These are phyloP conservation scores for Lycium barbarum DNA, from an alignment of 257 asterid species.

Conservation along the genomic window DNA sequence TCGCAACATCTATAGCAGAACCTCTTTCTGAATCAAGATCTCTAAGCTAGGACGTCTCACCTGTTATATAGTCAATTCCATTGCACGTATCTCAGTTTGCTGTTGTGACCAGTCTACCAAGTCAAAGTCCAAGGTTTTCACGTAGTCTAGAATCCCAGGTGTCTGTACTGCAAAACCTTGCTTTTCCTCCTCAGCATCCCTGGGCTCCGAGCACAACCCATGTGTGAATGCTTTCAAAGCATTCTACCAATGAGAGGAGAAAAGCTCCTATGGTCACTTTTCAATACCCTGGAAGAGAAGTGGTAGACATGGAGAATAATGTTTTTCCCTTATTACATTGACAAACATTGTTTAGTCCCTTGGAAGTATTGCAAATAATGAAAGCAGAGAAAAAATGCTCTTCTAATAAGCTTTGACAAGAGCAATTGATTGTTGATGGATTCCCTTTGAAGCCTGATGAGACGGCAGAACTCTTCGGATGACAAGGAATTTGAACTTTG, in stretches of 20 bases:
- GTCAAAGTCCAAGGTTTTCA: constrained; percentile 63
- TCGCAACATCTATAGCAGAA: constrained; percentile 53
- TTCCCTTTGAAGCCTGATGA: constrained; percentile 77
- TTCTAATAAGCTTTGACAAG: constrained; percentile 85
- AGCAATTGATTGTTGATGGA: constrained; percentile 81
- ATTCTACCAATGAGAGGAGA: constrained; percentile 49
- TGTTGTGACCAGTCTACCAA: constrained; percentile 50
- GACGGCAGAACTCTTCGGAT: constrained; percentile 78
- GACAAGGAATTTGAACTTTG: constrained; percentile 89
- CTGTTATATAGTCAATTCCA: constrained; percentile 64
- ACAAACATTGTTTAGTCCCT: constrained; percentile 75
- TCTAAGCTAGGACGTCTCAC: constrained; percentile 43
- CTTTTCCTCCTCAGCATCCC: no score
- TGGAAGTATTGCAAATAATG: constrained; percentile 82
- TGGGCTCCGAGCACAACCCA: constrained; percentile 33
- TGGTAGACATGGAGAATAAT: constrained; percentile 54
- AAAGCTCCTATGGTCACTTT: constrained; percentile 67
- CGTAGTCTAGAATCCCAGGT: constrained; percentile 60
- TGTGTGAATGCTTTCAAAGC: no score
- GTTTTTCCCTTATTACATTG: constrained; percentile 71
- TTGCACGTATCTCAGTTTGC: constrained; percentile 61
- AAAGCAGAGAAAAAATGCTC: constrained; percentile 77
- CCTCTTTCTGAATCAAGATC: constrained; percentile 65
- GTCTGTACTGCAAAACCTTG: constrained; percentile 62
- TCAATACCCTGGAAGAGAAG: constrained; percentile 57